A percentile compares a stretch with the other conserved stretches of the same genome.
phyloP scores from a whole-genome alignment of 257 asterid species.

The Primulina eburnea region DNA sequence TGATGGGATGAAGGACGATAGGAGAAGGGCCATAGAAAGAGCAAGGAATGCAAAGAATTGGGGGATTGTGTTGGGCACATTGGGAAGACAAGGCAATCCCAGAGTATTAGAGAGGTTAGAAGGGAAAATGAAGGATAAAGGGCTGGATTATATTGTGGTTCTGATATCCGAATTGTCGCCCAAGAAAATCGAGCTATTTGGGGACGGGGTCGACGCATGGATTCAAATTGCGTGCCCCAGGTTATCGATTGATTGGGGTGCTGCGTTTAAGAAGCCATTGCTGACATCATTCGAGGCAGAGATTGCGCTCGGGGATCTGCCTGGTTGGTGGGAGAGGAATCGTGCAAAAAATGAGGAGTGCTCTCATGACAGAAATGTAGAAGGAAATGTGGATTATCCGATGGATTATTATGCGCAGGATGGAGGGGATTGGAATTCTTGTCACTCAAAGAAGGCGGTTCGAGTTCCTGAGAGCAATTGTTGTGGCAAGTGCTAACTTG shows the following conservation, averaged over 20 bases:
- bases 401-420: constrained; percentile 97
- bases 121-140: constrained; percentile 73
- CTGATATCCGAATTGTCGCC: constrained; percentile 94
- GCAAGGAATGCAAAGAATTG: constrained; percentile 65
- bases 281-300: constrained; percentile 89
- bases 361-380: constrained; percentile 36
- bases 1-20: constrained; percentile 77
- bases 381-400: constrained; percentile 63
- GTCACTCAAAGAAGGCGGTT: constrained; percentile 65
- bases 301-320: constrained; percentile 86
- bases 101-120: constrained; percentile 73
- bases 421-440: constrained; percentile 95
- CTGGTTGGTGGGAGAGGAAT: constrained; percentile 97
- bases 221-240: constrained; percentile 94
- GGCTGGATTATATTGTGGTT: constrained; percentile 71
- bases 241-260: constrained; percentile 97
- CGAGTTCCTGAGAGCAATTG: constrained; percentile 31
- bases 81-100: constrained; percentile 92
- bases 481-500: constrained; percentile 24
- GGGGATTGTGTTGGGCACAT: constrained; percentile 88
- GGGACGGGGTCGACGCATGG: constrained; percentile 92
- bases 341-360: constrained; percentile 38
- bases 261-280: constrained; percentile 82
- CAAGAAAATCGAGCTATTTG: constrained; percentile 69
- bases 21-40: constrained; percentile 75